Conservation (phyloP, 169 alveolate species). For the Babesia ovis region DNA sequence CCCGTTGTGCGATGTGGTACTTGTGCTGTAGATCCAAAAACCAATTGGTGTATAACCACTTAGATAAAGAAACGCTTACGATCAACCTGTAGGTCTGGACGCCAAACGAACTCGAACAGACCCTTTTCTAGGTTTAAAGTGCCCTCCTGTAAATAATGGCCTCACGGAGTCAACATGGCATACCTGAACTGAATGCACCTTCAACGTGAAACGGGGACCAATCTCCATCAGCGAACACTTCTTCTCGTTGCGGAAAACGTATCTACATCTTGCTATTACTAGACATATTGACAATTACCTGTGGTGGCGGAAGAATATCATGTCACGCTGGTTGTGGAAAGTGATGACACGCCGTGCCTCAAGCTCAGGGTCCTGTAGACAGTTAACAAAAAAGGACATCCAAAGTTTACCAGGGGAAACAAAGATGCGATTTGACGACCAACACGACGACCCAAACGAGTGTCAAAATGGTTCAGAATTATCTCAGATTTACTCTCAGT, state of each 20-base stretch:
- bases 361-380: conserved; percentile 90
- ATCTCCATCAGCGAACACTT: conserved; percentile 94
- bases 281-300: conserved; percentile 80
- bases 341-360: conserved; percentile 95
- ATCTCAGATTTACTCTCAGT: conserved; percentile 94
- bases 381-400: background rate
- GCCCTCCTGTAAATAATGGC: conserved; percentile 75
- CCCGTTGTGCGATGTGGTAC: no score
- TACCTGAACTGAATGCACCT: conserved; percentile 90
- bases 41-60: background rate
- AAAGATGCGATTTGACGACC: conserved; percentile 96
- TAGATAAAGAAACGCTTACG: conserved; percentile 86
- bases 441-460: conserved; percentile 96
- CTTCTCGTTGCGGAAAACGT: conserved; percentile 75
- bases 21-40: no score
- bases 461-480: conserved; percentile 92
- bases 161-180: conserved; percentile 41
- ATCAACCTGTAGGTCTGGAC: conserved; percentile 92
- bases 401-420: conserved; percentile 84
- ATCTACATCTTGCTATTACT: conserved; percentile 42
- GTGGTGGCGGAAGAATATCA: conserved; percentile 97
- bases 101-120: conserved; percentile 86
- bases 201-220: conserved; percentile 98
- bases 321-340: conserved; percentile 98
- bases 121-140: conserved; percentile 83